phyloP scores from a whole-genome alignment of 129 eudicot genomes.

The Deinandra increscens region DNA sequence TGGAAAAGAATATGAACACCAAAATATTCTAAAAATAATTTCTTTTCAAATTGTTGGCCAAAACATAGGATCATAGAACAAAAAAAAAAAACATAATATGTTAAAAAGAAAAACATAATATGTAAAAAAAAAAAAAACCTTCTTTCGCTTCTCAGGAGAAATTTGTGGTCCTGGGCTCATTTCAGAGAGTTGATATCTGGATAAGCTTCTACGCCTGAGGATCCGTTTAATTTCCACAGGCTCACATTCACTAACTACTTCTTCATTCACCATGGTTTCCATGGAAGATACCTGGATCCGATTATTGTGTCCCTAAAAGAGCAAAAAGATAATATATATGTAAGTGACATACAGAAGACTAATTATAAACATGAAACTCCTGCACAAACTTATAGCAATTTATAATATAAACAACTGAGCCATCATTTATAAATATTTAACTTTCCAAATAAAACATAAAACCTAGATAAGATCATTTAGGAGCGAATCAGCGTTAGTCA shows the following conservation, averaged over 20 bases:
- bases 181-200: slow-evolving; percentile 36
- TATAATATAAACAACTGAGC: not conserved
- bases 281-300: slow-evolving; percentile 16
- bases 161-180: slow-evolving; percentile 9
- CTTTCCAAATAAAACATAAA: not conserved
- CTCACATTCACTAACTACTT: slow-evolving; percentile 30
- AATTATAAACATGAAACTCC: not conserved
- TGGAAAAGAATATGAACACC: not conserved
- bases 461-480: slow-evolving; percentile 4
- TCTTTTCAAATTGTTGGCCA: not conserved
- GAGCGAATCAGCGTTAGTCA: not conserved
- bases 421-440: not conserved
- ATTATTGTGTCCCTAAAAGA: slow-evolving; percentile 17
- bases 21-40: not conserved
- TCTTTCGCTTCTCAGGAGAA: slow-evolving; percentile 34
- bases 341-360: slow-evolving; percentile 10
- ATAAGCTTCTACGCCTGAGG: slow-evolving; percentile 34
- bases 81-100: not conserved
- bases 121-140: slow-evolving; percentile 25
- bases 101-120: not conserved
- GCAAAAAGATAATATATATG: not conserved
- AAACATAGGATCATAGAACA: slow-evolving; percentile 13
- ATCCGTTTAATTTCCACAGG: slow-evolving; percentile 31
- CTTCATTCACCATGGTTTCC: slow-evolving; percentile 39
- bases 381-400: not conserved